Base-by-base conservation (phyloP, 768 basidiomycete species). In the Leccinum broughii region DNA sequence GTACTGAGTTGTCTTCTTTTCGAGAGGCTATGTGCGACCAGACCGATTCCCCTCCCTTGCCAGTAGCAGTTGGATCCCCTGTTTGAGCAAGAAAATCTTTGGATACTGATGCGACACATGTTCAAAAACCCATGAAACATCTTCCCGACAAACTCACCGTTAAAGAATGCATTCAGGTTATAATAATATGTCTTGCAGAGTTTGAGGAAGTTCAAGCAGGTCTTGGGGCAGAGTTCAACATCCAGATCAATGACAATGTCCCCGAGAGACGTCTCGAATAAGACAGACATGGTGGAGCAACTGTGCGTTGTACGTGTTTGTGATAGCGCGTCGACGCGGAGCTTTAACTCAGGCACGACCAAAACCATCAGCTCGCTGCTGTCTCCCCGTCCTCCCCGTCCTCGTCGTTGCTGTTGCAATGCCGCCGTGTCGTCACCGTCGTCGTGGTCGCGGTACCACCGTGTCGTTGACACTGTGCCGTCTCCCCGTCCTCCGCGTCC, bases 111-210 rank as follows among this genome's bases (percentile, higher is more conserved):
- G 50, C 28, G 20, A 46, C 44, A 13, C 6, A 20, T 30, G 53
- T 62, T 62, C 44, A 55, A 63, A 26, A 13, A 15, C 37, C 37
- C 30, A 28, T n/a, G 39, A 50, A 55, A 52, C 15, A 48, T 26
- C 11, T 24, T n/a, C 28, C 35, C 35, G 51, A 53, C 6, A 17
- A 26, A 77, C 89, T 58, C 62, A 95, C 95, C 94, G 77, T 99
- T 98, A 83, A 98, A 98, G 79, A 99, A 99, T 0, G 93, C 93
- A 72, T 95, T 93, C 62, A 97, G 77, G 72, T 95, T 96, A 80
- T 96, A 98, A 74, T 96, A 96, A 73, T 97, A 97, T 60, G 92
- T 81, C 79, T 98, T 98, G 79, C 95, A 98, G 59, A 99, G 81
- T 75, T 99, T 99, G 58, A 99, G 84, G 70, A 98, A 98, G 80